Evolutionary conservation across 2,329 filamentous ascomycete genomes (phyloP).

Genomic region (Hymenoscyphus repandus): DNA sequence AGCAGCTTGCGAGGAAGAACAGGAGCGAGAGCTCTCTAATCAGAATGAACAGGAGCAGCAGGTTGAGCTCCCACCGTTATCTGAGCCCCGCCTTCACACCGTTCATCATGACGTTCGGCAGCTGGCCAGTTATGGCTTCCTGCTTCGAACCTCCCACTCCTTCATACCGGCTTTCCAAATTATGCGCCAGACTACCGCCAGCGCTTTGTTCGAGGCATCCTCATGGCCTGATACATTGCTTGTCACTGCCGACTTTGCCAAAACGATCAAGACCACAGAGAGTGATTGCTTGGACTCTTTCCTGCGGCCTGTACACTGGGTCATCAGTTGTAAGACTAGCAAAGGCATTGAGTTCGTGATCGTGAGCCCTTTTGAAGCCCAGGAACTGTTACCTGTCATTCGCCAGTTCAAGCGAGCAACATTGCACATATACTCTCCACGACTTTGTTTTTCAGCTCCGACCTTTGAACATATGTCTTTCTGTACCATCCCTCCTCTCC

Average conservation of each 20-base stretch:
- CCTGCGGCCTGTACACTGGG: constrained; percentile 48
- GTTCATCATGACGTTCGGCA: constrained; percentile 39
- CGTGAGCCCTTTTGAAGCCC: constrained; percentile 53
- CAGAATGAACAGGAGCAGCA: too few species aligned
- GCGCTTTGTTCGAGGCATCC: constrained; percentile 26
- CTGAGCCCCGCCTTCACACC: constrained; percentile 28
- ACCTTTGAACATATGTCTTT: constrained; percentile 42
- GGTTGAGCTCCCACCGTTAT: too few species aligned
- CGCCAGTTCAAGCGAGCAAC: constrained; percentile 29
- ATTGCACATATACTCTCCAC: constrained; percentile 47
- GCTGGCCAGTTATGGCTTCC: constrained; percentile 37
- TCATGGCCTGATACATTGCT: constrained; percentile 37
- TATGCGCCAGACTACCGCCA: constrained; percentile 38
- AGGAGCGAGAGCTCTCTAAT: too few species aligned
- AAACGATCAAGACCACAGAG: constrained; percentile 34
- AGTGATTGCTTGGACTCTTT: constrained; percentile 37
- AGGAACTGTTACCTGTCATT: constrained; percentile 42
- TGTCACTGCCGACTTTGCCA: constrained; percentile 45
- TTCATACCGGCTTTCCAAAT: constrained; percentile 42
- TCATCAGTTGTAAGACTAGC: constrained; percentile 36
- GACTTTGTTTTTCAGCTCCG: constrained; percentile 33
- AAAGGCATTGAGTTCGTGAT: constrained; percentile 34
- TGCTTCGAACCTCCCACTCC: constrained; percentile 25
- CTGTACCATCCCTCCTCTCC: constrained; percentile 34
- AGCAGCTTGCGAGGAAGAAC: too few species aligned